Evolutionary conservation across 202 grass and related monocot species (phyloP).

Genomic region (Brachypodium distachyon): DNA sequence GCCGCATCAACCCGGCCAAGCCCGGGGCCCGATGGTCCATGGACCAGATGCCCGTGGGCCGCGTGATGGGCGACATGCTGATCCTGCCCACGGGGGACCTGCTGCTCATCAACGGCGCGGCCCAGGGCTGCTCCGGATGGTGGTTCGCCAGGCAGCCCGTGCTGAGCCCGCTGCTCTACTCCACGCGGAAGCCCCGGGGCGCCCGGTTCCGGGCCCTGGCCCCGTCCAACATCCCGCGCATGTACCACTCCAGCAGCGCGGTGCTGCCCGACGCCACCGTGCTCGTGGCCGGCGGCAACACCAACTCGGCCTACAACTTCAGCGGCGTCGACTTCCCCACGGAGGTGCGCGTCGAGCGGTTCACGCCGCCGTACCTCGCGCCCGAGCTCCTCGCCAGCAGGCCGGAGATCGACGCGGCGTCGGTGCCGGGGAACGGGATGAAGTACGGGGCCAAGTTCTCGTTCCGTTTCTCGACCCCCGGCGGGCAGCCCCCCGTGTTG

Average conservation of each 20-base stretch:
- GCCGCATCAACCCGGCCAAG: constrained; percentile 43
- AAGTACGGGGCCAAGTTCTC: constrained; percentile 39
- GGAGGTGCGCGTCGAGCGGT: constrained; percentile 74
- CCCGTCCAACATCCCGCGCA: constrained; percentile 39
- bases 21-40: constrained; percentile 35
- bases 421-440: constrained; percentile 34
- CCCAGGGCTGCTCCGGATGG: constrained; percentile 71
- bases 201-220: constrained; percentile 48
- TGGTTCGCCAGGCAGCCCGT: constrained; percentile 36
- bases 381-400: background rate
- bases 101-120: constrained; percentile 62
- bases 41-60: constrained; percentile 47
- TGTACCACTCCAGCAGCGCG: constrained; percentile 85
- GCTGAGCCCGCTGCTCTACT: constrained; percentile 46
- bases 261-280: constrained; percentile 78
- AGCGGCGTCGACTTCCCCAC: constrained; percentile 60
- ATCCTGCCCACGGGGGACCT: constrained; percentile 59
- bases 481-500: background rate
- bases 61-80: constrained; percentile 71
- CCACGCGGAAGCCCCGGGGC: background rate
- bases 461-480: constrained; percentile 28
- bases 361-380: constrained; percentile 64
- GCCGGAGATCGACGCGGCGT: constrained; percentile 31
- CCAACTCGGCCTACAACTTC: constrained; percentile 72
- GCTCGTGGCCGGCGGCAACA: constrained; percentile 76